Base-by-base conservation (phyloP, 208 protist genomes). In the Naegleria gruberi region DNA sequence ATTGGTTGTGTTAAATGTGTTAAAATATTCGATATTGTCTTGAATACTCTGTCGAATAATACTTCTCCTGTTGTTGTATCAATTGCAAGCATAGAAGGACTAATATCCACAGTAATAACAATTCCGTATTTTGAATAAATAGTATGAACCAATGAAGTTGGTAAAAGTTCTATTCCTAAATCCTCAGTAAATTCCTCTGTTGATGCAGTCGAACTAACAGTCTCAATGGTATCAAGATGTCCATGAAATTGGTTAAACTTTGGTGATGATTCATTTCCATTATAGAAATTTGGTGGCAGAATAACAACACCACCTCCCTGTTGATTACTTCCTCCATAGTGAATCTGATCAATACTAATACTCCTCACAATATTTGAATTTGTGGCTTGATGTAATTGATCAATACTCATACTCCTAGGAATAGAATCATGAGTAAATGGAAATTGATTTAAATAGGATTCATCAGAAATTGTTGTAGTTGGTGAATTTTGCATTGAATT, bases 91-190 rank as follows among this genome's bases (percentile, higher is more conserved):
- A 88, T 88, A 23, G n/a, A 43, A 10, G 43, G 45, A 43, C n/a
- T 43, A 73, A 65, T 30, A 65, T 88, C 84, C 2, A 88, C 26
- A 4, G 84, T 34, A n/a, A 88, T 5, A 40, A 88, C 84, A 6
- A 88, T 5, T 51, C 10, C 34, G 46, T 88, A 88, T 26, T 88
- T 88, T 51, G 84, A 65, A 42, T 65, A 88, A 34, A 88, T 12
- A 65, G 45, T 65, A 26, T 88, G 84, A n/a, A 88, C 45, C 0
- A 65, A 42, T 30, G 84, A 73, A 8, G 4, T 88, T 19, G 84
- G 42, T 84, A 77, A 26, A 8, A 77, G 30, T n/a, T 77, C 65
- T 26, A 77, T 77, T 8, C 8, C n/a, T 12, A 37, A 26, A 37
- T 77, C 30, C 17, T 37, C 30, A 15, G 17, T 12, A 1, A 77